Percentiles rank a stretch among this genome's conserved stretches.
Evolutionary conservation across 192 early-diverging fungal species (phyloP).

Genomic region (Entophlyctis luteolus): DNA sequence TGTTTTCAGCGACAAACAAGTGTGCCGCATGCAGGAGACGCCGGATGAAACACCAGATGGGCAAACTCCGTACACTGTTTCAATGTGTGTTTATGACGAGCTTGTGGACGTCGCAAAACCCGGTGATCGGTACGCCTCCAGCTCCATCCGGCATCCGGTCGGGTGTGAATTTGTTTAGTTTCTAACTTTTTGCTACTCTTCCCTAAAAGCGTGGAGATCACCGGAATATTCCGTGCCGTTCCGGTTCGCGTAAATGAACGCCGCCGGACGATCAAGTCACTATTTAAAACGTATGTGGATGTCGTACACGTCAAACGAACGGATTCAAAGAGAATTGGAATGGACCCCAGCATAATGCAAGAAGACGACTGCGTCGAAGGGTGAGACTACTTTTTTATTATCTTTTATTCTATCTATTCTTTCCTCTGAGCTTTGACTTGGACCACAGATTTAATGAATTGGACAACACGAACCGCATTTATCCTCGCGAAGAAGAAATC

Average conservation of each 20-base stretch:
- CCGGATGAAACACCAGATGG: conserved; percentile 94
- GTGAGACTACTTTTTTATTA: conserved; percentile 11
- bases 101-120: conserved; percentile 88
- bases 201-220: conserved; percentile 74
- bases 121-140: conserved; percentile 70
- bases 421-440: not conserved
- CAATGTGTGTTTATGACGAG: conserved; percentile 87
- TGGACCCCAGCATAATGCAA: conserved; percentile 45
- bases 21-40: conserved; percentile 90
- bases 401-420: conserved; percentile 15
- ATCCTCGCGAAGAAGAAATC: conserved; percentile 66
- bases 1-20: conserved; percentile 87
- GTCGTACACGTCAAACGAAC: conserved; percentile 86
- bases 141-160: too few relatives aligned
- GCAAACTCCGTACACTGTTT: conserved; percentile 96
- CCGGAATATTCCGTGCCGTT: conserved; percentile 88
- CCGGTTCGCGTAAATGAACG: conserved; percentile 89
- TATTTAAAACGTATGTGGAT: conserved; percentile 95
- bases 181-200: not conserved
- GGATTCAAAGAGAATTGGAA: conserved; percentile 66
- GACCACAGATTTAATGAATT: conserved; percentile 20
- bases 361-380: conserved; percentile 57
- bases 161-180: not conserved
- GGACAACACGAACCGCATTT: too few relatives aligned
- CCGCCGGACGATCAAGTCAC: conserved; percentile 77